Conservation (phyloP, 352 stramenopile species). For the Phytophthora parvispora region DNA sequence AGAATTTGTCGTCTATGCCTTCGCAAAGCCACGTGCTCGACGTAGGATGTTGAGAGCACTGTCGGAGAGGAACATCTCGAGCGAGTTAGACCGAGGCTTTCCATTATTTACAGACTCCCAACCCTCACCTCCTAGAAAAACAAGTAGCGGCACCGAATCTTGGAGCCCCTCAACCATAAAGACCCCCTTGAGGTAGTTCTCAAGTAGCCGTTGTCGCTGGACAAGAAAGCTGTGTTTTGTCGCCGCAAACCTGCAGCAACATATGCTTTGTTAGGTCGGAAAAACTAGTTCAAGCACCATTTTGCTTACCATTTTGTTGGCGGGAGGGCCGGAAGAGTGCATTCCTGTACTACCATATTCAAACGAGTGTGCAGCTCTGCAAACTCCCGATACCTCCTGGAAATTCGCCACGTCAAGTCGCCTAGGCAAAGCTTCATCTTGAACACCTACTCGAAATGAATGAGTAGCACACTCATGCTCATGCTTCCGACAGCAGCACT, state of each 20-base stretch:
- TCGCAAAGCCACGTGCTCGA: slow-evolving; percentile 40
- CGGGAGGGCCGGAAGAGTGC: slow-evolving; percentile 42
- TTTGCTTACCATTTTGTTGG: slow-evolving; percentile 48
- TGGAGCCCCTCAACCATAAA: slow-evolving; percentile 52
- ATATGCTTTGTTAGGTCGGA: neutral
- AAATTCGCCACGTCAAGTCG: slow-evolving; percentile 54
- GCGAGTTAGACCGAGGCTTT: neutral
- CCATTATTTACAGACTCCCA: neutral
- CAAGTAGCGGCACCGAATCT: slow-evolving; percentile 53
- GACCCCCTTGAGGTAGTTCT: slow-evolving; percentile 56
- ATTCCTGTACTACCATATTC: neutral
- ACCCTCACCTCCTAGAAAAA: slow-evolving; percentile 66
- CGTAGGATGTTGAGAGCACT: slow-evolving; percentile 44
- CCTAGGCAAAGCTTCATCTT: slow-evolving; percentile 48
- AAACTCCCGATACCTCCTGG: slow-evolving; percentile 61
- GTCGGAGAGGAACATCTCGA: neutral
- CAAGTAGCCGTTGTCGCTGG: slow-evolving; percentile 43
- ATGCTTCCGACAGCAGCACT: slow-evolving; percentile 17
- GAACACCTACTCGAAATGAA: slow-evolving; percentile 44
- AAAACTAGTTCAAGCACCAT: neutral
- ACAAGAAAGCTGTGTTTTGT: slow-evolving; percentile 55
- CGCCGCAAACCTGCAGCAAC: slow-evolving; percentile 33
- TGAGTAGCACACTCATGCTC: neutral
- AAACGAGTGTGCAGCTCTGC: slow-evolving; percentile 43
- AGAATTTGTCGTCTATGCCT: slow-evolving; percentile 54